Conservation (phyloP, 164 flowering plant species). For the Annona squamosa region DNA sequence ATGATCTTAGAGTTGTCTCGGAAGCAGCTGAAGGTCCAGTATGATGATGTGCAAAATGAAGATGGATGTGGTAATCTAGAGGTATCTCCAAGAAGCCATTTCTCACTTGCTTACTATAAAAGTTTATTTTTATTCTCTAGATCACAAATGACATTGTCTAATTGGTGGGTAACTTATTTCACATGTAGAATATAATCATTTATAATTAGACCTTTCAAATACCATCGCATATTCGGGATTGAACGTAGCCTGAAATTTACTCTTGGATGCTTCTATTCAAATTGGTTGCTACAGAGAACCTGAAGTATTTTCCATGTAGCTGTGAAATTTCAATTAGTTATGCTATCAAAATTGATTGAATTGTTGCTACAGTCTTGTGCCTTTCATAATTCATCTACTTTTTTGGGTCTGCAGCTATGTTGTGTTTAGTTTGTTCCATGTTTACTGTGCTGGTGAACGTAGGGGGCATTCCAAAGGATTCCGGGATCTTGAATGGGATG, state of each 20-base stretch:
- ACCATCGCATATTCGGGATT: neutral
- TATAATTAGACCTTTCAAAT: neutral
- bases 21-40: constrained; percentile 60
- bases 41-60: constrained; percentile 66
- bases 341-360: too few relatives aligned
- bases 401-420: too few relatives aligned
- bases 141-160: neutral
- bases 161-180: neutral
- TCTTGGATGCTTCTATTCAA: neutral
- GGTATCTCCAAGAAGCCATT: constrained; percentile 39
- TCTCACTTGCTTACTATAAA: neutral
- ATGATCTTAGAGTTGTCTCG: constrained; percentile 42
- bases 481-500: too few relatives aligned
- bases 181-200: neutral
- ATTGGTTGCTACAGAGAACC: neutral
- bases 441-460: too few relatives aligned
- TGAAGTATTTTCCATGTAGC: too few relatives aligned
- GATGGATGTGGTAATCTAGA: constrained; percentile 70
- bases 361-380: too few relatives aligned
- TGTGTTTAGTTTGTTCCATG: too few relatives aligned
- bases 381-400: too few relatives aligned
- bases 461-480: too few relatives aligned
- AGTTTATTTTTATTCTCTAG: neutral
- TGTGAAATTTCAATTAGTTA: too few relatives aligned
- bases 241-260: neutral